Evolutionary conservation across 345 rosid species (phyloP).

Genomic region (Orychophragmus violaceus): DNA sequence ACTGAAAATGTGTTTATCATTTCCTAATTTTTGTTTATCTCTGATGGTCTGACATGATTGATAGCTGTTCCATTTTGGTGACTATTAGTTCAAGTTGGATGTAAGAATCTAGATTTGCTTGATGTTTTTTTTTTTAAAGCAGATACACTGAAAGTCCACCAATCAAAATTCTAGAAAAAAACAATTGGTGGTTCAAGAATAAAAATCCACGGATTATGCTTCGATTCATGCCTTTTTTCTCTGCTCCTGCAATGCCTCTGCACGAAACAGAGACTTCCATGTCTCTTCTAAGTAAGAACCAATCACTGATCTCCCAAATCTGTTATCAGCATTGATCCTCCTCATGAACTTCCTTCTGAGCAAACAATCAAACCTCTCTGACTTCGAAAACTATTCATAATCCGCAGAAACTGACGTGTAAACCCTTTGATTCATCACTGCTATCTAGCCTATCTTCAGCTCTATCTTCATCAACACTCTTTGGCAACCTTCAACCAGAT

Average conservation of each 20-base stretch:
- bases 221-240: neutral
- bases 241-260: neutral
- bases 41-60: neutral
- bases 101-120: neutral
- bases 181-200: neutral
- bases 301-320: neutral
- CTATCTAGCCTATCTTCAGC: too few species aligned
- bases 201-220: neutral
- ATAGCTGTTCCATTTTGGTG: too few species aligned
- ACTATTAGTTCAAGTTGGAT: neutral
- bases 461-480: too few species aligned
- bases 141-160: neutral
- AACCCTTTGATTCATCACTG: too few species aligned
- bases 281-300: slow-evolving; percentile 1
- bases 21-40: neutral
- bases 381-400: too few species aligned
- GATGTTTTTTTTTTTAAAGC: neutral
- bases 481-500: too few species aligned
- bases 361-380: neutral
- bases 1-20: neutral
- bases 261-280: slow-evolving; percentile 4
- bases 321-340: too few species aligned
- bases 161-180: neutral
- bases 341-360: slow-evolving; percentile 1
- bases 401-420: too few species aligned